Evolutionary conservation across 139 green algal species (phyloP), one percentile per base, ranked within the genome.

Genomic region (Auxenochlorella protothecoides): DNA sequence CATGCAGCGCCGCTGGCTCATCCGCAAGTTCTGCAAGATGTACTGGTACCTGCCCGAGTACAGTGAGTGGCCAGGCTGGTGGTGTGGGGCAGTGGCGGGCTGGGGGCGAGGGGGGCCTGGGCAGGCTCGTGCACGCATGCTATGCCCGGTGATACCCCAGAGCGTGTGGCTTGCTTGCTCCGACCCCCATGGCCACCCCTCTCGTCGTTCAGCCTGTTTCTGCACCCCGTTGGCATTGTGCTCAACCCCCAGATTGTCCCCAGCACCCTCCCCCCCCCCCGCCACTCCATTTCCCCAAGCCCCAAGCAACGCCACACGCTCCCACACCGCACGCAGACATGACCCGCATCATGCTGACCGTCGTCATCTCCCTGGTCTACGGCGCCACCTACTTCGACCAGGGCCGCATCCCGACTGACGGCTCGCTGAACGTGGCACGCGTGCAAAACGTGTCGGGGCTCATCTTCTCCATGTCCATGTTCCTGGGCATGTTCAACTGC

Each of bases 1-100:
- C 65, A 78, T 52, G 44, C 81, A 86, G 66, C 4, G 16, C 4
- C 3, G 12, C 12, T 59, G 59, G 66, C 65, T 84, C 15, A 69
- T 74, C 53, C 68, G 57, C 52, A 80, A 82, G 63, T 86, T 72
- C 63, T 72, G 74, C 61, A 52, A 57, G 3, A 52, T 70, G 16
- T 86, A 86, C 72, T 87, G 83, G 80, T 68, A 81, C 15, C 68
- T 56, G 63, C 80, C 83, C 13, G 59, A 80, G 68, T 87, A 87
- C 68, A 85, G 69, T 73, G 59, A 67, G 69, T 66, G 44, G 27
- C 27, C 27, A 44, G 27, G 27, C 27, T 44, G 27, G 27, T 44
- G 27, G 27, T 44, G 27, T 44, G 27, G 27, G 27, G 27, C 27
- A 44, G 27, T 44, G 27, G 27, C 27, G 27, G 27, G 27, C 27